Base-by-base conservation (phyloP, 345 rosid genomes). In the Lumnitzera racemosa region DNA sequence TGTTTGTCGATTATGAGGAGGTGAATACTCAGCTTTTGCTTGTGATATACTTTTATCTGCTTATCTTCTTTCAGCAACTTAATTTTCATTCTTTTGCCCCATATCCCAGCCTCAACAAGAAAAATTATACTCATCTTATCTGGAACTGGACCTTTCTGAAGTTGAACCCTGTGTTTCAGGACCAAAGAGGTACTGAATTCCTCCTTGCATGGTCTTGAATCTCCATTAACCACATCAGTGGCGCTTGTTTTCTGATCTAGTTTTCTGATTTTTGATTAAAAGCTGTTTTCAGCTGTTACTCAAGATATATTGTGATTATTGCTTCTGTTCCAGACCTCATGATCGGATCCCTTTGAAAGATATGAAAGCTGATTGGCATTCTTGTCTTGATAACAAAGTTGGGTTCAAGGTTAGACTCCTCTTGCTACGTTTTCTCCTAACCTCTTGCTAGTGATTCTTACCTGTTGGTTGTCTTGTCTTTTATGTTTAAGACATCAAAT, bases 361-460 rank as follows among this genome's bases (percentile, higher is more conserved):
- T 63, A 94, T 94, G 99, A 94, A 94, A 80, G 83, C 83, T n/a
- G 99, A 94, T 72, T 94, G 99, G 99, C 91, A 81, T 72, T 86
- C 97, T 53, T 90, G 99, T 74, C 88, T 94, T 20, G 86, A 81
- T 57, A 94, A 68, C 69, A 83, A 82, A 86, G 97, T 83, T 46
- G 97, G 99, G 23, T 94, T 94, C 76, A 94, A 94, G 96, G 99
- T 90, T 29, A 63, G 68, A 58, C 55, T 50, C 47, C 56, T 63
- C 2, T 23, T 17, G 13, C 51, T 36, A 43, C 46, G 24, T 23
- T 51, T 13, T 57, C 56, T 51, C 47, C 14, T 55, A 13, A 46
- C 47, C 6, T 23, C 50, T 14, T 25, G 14, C 23, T 46, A 14
- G 47, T 36, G 27, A 23, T 8, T 41, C 46, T 43, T 57, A 48